phyloP scores from a whole-genome alignment of 768 basidiomycete genomes.

The Lyophyllum shimeji region DNA sequence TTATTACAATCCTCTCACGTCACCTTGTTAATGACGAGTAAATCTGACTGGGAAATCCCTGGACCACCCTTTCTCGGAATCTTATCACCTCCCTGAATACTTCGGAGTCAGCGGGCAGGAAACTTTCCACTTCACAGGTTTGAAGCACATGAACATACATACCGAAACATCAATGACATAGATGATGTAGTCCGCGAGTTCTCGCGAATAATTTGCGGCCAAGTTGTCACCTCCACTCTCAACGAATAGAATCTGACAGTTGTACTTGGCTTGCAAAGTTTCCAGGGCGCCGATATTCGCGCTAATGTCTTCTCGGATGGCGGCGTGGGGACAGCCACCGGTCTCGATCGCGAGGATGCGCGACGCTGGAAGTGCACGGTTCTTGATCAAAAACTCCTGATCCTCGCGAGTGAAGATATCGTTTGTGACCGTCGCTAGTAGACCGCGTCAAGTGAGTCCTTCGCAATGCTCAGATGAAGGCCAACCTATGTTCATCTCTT shows the following conservation, averaged over 20 bases:
- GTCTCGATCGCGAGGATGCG: conserved; percentile 98
- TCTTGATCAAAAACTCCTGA: conserved; percentile 94
- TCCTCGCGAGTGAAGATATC: conserved; percentile 99
- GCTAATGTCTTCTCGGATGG: conserved; percentile 96
- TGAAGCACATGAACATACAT: conserved; percentile 28
- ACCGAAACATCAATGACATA: conserved; percentile 89
- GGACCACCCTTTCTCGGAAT: conserved; percentile 98
- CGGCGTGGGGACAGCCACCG: conserved; percentile 96
- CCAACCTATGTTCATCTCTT: conserved; percentile 89
- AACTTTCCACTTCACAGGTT: conserved; percentile 3
- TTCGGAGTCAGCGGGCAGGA: neutral
- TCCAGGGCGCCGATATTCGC: conserved; percentile 97
- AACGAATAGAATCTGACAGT: conserved; percentile 88
- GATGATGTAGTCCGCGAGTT: conserved; percentile 96
- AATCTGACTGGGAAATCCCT: conserved; percentile 94
- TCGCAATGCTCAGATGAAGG: conserved; percentile 3
- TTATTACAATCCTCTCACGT: conserved; percentile 1
- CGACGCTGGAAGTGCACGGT: conserved; percentile 79
- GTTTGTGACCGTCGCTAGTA: conserved; percentile 91
- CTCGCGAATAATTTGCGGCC: conserved; percentile 95
- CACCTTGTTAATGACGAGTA: conserved; percentile 95
- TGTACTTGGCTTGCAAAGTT: conserved; percentile 87
- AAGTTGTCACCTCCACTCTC: conserved; percentile 98
- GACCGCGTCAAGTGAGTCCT: conserved; percentile 2
- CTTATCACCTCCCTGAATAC: conserved; percentile 86